phyloP scores from a whole-genome alignment of 1,139 yeast genomes.

The Geotrichum siamense region DNA sequence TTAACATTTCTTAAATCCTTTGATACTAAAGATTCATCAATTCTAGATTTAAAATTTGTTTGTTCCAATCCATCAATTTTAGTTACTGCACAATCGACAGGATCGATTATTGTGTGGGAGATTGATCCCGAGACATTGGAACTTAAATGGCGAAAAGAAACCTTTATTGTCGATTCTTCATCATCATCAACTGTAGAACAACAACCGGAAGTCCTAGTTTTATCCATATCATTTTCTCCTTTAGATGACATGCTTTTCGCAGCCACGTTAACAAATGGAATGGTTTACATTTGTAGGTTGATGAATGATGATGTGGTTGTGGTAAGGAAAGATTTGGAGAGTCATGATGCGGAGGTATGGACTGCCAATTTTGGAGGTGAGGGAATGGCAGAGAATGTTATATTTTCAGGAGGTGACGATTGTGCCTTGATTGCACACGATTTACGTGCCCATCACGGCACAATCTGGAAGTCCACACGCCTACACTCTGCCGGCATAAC shows the following conservation, averaged over 20 bases:
- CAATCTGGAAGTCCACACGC: slow-evolving; percentile 51
- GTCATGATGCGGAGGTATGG: slow-evolving; percentile 87
- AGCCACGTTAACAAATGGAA: slow-evolving; percentile 35
- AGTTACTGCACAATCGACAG: slow-evolving; percentile 74
- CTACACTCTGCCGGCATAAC: slow-evolving; percentile 87
- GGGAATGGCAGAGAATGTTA: slow-evolving; percentile 44
- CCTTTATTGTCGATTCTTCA: slow-evolving; percentile 41
- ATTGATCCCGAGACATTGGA: slow-evolving; percentile 22
- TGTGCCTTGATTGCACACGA: slow-evolving; percentile 71
- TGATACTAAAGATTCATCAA: slow-evolving; percentile 50
- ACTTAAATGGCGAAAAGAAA: slow-evolving; percentile 24
- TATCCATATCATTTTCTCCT: slow-evolving; percentile 51
- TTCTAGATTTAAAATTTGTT: slow-evolving; percentile 64
- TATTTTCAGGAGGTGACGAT: slow-evolving; percentile 92
- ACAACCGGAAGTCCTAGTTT: slow-evolving; percentile 43
- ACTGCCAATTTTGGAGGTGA: slow-evolving; percentile 65
- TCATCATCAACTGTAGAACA: no score
- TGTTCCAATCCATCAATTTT: slow-evolving; percentile 47
- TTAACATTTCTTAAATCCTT: slow-evolving; percentile 9
- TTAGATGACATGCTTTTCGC: slow-evolving; percentile 23
- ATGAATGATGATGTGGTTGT: slow-evolving; percentile 19
- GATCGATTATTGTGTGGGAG: slow-evolving; percentile 61
- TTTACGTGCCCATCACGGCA: slow-evolving; percentile 36
- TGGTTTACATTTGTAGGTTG: slow-evolving; percentile 25
- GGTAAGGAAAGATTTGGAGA: slow-evolving; percentile 6